Evolutionary conservation across 2,329 filamentous ascomycete species (phyloP), one percentile per base, ranked within the genome.

Genomic region (Mycogone perniciosa): DNA sequence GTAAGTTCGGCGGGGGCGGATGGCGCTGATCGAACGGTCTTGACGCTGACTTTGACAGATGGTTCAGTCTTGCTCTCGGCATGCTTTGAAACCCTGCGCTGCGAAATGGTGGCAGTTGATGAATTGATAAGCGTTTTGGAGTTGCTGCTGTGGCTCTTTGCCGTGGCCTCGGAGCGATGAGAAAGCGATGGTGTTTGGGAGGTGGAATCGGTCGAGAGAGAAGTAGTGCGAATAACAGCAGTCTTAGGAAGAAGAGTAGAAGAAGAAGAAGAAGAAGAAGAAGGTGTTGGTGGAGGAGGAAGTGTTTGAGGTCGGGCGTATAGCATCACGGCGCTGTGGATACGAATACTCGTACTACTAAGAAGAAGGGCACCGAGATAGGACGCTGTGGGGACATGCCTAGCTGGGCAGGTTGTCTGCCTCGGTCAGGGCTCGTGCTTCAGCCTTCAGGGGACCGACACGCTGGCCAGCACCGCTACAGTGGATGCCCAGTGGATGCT

Each of bases 1-100:
- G 67, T 54, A 53, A 58, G 54, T 50, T 54, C 50, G 46, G 57
- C 53, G 31, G 51, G 50, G 34, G 46, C 43, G 31, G 48, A 47
- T 38, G 53, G 47, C 39, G 39, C 20, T 46, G 46, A 50, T 56
- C 53, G 45, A 45, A 53, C 20, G 33, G 53, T 31, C 48, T 54
- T 49, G 39, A 59, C 55, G 49, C 54, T 59, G 29, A 54, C 40
- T 44, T 35, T 38, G 27, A 46, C 35, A 20, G 53, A 58, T 54
- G 55, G n/a, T 37, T 56, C 51, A 44, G 55, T 58, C 53, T 57
- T 48, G 40, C 45, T 59, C 53, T 59, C 57, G 60, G 62, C 63
- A 65, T 65, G 60, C 57, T 65, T 64, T 48, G 61, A 54, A 11
- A 37, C 30, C 54, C 58, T 59, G 54, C 56, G 59, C 52, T 52